A percentile compares a stretch with the other conserved stretches of the same genome.
These are phyloP conservation scores for Rhizophora mangle DNA, from an alignment of 345 rosid species.

Conservation along the genomic window DNA sequence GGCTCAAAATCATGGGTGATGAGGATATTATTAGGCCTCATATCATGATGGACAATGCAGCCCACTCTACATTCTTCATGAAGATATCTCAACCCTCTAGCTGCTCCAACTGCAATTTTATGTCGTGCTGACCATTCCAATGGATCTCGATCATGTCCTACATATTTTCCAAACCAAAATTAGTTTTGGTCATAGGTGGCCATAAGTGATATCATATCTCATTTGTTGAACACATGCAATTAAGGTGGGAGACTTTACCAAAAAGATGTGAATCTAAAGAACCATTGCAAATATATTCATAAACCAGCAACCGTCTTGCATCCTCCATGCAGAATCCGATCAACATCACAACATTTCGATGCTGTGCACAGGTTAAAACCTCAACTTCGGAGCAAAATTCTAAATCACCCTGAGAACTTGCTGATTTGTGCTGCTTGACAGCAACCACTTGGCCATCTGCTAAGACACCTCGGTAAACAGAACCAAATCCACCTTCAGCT, in stretches of 20 bases:
- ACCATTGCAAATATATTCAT: constrained; percentile 36
- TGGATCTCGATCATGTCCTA: constrained; percentile 53
- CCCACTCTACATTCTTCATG: constrained; percentile 99
- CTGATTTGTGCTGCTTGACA: constrained; percentile 93
- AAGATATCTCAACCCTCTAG: constrained; percentile 95
- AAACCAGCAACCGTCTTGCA: constrained; percentile 30
- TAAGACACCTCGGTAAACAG: constrained; percentile 27
- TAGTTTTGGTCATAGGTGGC: neutral
- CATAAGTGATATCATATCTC: neutral
- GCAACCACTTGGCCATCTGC: constrained; percentile 27
- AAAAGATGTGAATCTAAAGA: constrained; percentile 25
- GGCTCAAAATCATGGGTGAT: constrained; percentile 99
- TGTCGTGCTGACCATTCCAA: constrained; percentile 85
- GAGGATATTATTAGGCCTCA: constrained; percentile 99
- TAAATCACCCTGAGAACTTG: constrained; percentile 95
- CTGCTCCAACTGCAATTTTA: constrained; percentile 96
- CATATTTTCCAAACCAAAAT: constrained; percentile 4
- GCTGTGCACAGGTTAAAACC: constrained; percentile 31
- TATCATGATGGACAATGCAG: constrained; percentile 96
- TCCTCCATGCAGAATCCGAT: constrained; percentile 32
- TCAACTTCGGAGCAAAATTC: constrained; percentile 35
- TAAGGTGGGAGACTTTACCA: constrained; percentile 19
- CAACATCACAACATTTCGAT: constrained; percentile 30
- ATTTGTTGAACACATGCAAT: neutral
- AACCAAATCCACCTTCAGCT: constrained; percentile 33